Conservation (phyloP, 1,139 yeast species). For the Pichia sp. region DNA sequence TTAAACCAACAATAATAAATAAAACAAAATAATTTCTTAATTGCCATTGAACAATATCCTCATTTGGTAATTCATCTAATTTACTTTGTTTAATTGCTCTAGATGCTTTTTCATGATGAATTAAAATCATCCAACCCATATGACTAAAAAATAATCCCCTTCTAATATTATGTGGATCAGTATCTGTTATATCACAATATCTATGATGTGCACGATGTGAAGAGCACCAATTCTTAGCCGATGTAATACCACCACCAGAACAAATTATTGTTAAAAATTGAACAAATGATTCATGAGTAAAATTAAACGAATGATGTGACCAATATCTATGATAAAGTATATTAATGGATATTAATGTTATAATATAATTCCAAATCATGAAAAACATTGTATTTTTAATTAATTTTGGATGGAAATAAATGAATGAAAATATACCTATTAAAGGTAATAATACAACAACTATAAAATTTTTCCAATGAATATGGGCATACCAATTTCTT, state of each 20-base stretch:
- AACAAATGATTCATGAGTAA: slow-evolving; percentile 33
- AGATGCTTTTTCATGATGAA: slow-evolving; percentile 41
- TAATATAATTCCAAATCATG: slow-evolving; percentile 34
- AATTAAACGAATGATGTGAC: slow-evolving; percentile 51
- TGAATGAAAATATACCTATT: slow-evolving; percentile 21
- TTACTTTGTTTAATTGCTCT: slow-evolving; percentile 33
- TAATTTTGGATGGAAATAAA: slow-evolving; percentile 19
- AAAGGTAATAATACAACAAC: slow-evolving; percentile 28
- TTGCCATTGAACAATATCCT: slow-evolving; percentile 53
- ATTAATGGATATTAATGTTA: slow-evolving; percentile 40
- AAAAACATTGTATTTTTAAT: slow-evolving; percentile 29
- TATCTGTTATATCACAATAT: slow-evolving; percentile 53
- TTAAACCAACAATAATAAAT: slow-evolving; percentile 40
- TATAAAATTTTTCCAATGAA: slow-evolving; percentile 31
- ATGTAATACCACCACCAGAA: slow-evolving; percentile 56
- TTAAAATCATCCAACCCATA: slow-evolving; percentile 56
- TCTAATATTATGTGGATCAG: slow-evolving; percentile 60
- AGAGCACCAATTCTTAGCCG: slow-evolving; percentile 57
- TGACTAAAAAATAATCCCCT: slow-evolving; percentile 56
- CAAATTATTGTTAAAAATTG: slow-evolving; percentile 48
- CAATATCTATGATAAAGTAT: slow-evolving; percentile 62
- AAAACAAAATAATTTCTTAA: slow-evolving; percentile 40
- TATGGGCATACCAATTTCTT: slow-evolving; percentile 33
- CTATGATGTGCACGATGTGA: slow-evolving; percentile 68
- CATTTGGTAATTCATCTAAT: slow-evolving; percentile 31